Base-by-base conservation (phyloP, 371 early-diverging fungal species). In the Mucor racemosus region DNA sequence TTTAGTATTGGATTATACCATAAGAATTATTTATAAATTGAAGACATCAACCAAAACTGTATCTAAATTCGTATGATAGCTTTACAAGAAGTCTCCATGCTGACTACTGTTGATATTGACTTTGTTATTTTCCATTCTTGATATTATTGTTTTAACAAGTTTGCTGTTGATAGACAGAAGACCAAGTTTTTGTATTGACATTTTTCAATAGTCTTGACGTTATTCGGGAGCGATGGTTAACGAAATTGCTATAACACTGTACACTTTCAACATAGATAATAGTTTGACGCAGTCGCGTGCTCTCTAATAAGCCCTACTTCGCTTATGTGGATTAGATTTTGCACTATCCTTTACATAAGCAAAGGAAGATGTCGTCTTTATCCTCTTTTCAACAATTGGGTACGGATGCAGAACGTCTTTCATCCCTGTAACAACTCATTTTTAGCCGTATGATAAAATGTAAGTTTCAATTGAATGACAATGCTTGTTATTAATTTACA, bases 331-430 rank as follows among this genome's bases (percentile, higher is more conserved):
- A 34, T 42, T 64, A 64, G 64, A 42, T 64, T 42, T 64, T 19
- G 64, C 57, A 64, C 64, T 64, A 35, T 64, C 58, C 64, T 64
- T 64, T 56, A 36, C 64, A 64, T 58, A 48, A 13, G n/a, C 64
- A 38, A 35, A 35, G 36, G 42, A 42, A 34, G 58, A 64, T 64
- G 64, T 57, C 35, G 64, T 64, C 26, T 41, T n/a, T 58, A 64
- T 64, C 58, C 58, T 64, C 35, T 64, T 64, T 42, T 36, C 64
- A 64, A 62, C 62, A 62, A 62, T 48, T 62, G 54, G 62, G 54
- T 62, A 53, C 40, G 44, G 40, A 62, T 62, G 62, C 62, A 62
- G 53, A 62, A 39, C 17, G 39, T 39, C 36, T 61, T 61, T 34
- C 62, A 61, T 39, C 54, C 53, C 9, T 39, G 33, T 19, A 62